These are phyloP conservation scores for Pseudohalonectria lignicola DNA, from an alignment of 2,329 filamentous ascomycete species.

Conservation along the genomic window DNA sequence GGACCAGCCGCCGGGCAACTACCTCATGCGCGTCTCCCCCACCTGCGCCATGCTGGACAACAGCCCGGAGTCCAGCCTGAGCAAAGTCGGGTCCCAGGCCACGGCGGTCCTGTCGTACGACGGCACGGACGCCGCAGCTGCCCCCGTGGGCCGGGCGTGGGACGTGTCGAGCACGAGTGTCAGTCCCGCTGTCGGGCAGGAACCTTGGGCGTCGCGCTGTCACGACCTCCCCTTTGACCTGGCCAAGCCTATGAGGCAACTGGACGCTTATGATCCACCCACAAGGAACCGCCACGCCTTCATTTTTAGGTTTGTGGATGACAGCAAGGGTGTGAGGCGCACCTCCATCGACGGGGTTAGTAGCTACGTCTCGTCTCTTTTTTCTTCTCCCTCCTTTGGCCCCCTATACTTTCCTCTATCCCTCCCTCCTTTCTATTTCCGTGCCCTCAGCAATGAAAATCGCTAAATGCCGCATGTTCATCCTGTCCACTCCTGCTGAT, in stretches of 20 bases:
- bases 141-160: slow-evolving; percentile 12
- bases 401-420: too few relatives aligned
- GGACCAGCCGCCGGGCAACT: slow-evolving; percentile 33
- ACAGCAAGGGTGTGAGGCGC: slow-evolving; percentile 20
- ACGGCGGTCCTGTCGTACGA: slow-evolving; percentile 19
- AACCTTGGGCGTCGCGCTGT: slow-evolving; percentile 19
- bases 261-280: slow-evolving; percentile 16
- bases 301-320: slow-evolving; percentile 22
- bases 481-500: too few relatives aligned
- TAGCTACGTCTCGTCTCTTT: background rate
- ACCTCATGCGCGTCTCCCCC: slow-evolving; percentile 4
- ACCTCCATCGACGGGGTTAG: slow-evolving; percentile 23
- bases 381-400: background rate
- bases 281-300: slow-evolving; percentile 20
- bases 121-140: slow-evolving; percentile 5
- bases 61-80: slow-evolving; percentile 7
- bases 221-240: slow-evolving; percentile 23
- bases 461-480: too few relatives aligned
- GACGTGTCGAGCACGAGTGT: too few relatives aligned
- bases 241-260: slow-evolving; percentile 17
- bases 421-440: too few relatives aligned
- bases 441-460: too few relatives aligned
- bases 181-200: slow-evolving; percentile 14
- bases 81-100: slow-evolving; percentile 14
- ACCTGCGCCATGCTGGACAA: slow-evolving; percentile 2